Base-by-base conservation (phyloP, 108 stramenopile genomes). In the Fistulifera pelliculosa region DNA sequence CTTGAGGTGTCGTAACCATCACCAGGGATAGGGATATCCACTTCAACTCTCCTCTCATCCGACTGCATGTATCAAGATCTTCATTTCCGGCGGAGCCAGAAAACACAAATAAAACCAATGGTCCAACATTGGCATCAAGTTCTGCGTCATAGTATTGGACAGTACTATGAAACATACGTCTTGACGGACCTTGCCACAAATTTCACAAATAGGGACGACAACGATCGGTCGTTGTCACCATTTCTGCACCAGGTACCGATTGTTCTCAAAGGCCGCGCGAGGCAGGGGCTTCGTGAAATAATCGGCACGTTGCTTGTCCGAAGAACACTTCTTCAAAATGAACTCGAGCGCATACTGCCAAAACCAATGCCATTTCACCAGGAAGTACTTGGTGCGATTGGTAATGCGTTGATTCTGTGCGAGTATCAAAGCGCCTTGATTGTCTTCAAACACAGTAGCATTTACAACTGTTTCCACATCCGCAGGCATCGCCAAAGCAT, bases 321-420 rank as follows among this genome's bases (percentile, higher is more conserved):
- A 41, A 13, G 11, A 13, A 41, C 11, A 11, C 40, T 13, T 41
- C 12, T 11, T 13, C 12, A 41, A 13, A 41, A 11, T 41, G 14
- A 41, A 41, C 40, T 41, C 40, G 40, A 11, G 12, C 38, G 7
- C 35, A 5, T 10, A 14, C 13, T 18, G 24, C 66, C 66, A 67
- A 38, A 67, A 67, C 8, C 24, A 57, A 47, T 69, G 68, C 61
- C 60, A 69, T 18, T 45, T 56, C 6, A 25, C 39, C 1, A 57
- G 61, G 19, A 54, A 57, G 26, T 56, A 48, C 28, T 54, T 60
- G 6, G 68, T 62, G 4, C 61, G 41, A 42, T 23, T 51, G 13
- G 68, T 62, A 12, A 62, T 4, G 42, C 61, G 59, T 21, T 69
- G 61, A 26, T 62, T 64, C 49, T 43, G 11, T 12, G 47, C 47